A percentile compares a stretch with the other conserved stretches of the same genome.
Evolutionary conservation across 139 green algal genomes (phyloP).

Genomic region (Micractinium sp.): DNA sequence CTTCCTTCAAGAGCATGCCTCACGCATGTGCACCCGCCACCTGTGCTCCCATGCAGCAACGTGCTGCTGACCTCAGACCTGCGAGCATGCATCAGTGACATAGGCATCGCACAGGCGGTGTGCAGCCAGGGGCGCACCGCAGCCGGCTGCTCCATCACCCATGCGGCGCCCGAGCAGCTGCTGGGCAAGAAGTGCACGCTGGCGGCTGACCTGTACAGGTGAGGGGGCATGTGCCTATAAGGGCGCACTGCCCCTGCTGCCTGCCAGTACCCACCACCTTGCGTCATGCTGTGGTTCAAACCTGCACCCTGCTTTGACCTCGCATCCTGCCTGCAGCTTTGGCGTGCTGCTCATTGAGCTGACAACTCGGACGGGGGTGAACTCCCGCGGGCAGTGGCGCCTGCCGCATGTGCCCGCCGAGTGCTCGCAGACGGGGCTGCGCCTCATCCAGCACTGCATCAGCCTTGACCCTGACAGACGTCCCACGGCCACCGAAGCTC

Average conservation of each 20-base stretch:
- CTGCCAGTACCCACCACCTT: no score
- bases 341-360: background rate
- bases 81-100: background rate
- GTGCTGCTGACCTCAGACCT: background rate
- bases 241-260: background rate
- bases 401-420: background rate
- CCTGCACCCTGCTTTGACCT: no score
- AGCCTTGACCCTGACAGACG: background rate
- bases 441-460: background rate
- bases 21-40: no score
- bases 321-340: background rate
- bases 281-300: no score
- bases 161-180: background rate
- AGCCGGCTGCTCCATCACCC: background rate
- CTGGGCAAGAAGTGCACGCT: background rate
- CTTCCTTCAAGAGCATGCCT: no score
- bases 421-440: background rate
- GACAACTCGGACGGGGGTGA: background rate
- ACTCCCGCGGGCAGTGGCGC: background rate
- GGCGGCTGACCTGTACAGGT: background rate
- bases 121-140: background rate
- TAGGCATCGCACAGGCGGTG: background rate
- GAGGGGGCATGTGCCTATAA: no score
- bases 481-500: background rate
- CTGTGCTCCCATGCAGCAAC: background rate